Evolutionary conservation across 495 filamentous ascomycete species (phyloP), one percentile per base, ranked within the genome.

Genomic region (Xylaria flabelliformis): DNA sequence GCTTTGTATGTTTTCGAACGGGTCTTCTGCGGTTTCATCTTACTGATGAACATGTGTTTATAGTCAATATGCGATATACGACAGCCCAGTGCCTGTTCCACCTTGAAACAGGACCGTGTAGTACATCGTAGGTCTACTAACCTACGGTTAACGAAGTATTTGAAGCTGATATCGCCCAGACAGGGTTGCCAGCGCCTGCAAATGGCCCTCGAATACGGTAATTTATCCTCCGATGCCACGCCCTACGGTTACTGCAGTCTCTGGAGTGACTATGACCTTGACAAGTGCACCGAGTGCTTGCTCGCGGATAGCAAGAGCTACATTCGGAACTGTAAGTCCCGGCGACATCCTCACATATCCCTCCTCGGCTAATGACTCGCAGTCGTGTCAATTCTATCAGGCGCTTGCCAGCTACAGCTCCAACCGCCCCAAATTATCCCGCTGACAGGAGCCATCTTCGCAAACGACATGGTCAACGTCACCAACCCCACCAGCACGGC

Each of bases 401-500:
- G 84, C 8, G 84, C 82, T 26, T 88, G 86, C 72, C 72, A 76
- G 44, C 81, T 87, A 41, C 77, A 74, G 41, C 83, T 85, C 19
- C 71, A 69, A 3, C 71, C 75, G 0, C 83, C 83, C 6, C 70
- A 75, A 1, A 82, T 79, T 15, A 66, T 88, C 39, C 82, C 83
- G 12, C 64, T 88, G n/a, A 59, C 79, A 15, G 84, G 87, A 42
- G 74, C 82, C 36, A 77, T 89, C 3, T 89, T 93, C 53, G 82
- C 84, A 41, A 68, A 64, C 10, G 68, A 72, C 36, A 78, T 81
- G 0, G 77, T 87, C 39, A 82, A 83, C 34, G 80, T 81, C 56
- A 84, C 81, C 21, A 79, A 74, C 9, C 84, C 86, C 4, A 73
- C 78, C 9, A 76, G 77, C 4, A 82, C 76, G 13, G 76, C 73